Conservation (phyloP, 495 filamentous ascomycete genomes). For the Aspergillus mulundensis region DNA sequence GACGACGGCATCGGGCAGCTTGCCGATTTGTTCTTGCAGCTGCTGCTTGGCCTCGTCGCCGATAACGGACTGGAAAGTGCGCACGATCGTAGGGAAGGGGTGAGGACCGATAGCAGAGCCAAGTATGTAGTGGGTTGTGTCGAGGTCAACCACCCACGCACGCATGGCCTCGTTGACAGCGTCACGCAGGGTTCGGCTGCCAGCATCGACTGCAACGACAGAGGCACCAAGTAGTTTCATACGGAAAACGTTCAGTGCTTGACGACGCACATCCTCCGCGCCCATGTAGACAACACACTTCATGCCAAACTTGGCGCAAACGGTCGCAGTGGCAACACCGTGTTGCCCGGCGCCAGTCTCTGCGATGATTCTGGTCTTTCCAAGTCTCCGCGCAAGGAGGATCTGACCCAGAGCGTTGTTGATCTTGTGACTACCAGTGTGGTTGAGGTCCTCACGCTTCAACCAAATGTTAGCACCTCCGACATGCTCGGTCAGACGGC, state of each 20-base stretch:
- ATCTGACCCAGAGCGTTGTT: slow-evolving; percentile 93
- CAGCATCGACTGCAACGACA: slow-evolving; percentile 83
- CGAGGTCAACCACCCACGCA: slow-evolving; percentile 79
- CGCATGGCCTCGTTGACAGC: slow-evolving; percentile 93
- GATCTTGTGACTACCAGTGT: slow-evolving; percentile 87
- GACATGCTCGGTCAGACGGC: slow-evolving; percentile 80
- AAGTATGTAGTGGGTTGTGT: slow-evolving; percentile 94
- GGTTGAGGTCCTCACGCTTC: slow-evolving; percentile 92
- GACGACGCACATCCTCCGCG: slow-evolving; percentile 86
- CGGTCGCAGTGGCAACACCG: slow-evolving; percentile 90
- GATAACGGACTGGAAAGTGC: slow-evolving; percentile 92
- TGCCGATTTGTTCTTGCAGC: slow-evolving; percentile 72
- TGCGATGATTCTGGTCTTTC: slow-evolving; percentile 92
- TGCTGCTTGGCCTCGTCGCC: slow-evolving; percentile 90
- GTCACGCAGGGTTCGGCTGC: slow-evolving; percentile 81
- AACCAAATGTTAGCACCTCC: slow-evolving; percentile 93
- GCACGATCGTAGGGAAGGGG: slow-evolving; percentile 92
- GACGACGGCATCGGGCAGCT: slow-evolving; percentile 91
- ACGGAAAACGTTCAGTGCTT: slow-evolving; percentile 93
- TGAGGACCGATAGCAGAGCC: slow-evolving; percentile 93
- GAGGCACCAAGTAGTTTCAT: slow-evolving; percentile 92
- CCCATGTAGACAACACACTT: slow-evolving; percentile 96
- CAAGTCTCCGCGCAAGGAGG: slow-evolving; percentile 72
- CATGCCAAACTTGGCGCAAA: slow-evolving; percentile 96
- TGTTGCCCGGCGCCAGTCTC: slow-evolving; percentile 97